Evolutionary conservation across 2,329 filamentous ascomycete genomes (phyloP), one percentile per base, ranked within the genome.

Genomic region (Bipolaris zeicola): DNA sequence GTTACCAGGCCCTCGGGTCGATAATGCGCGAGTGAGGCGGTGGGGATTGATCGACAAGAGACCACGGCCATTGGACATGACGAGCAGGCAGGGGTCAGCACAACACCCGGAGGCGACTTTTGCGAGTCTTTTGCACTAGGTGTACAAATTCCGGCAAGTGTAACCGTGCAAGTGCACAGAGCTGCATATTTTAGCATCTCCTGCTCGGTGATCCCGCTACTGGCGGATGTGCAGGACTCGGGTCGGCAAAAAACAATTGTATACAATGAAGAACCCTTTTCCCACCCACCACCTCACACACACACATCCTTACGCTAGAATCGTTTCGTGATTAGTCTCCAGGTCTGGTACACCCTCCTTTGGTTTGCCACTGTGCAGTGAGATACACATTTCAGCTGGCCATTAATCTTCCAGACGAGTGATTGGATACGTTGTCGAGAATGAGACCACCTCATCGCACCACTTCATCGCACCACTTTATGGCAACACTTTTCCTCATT

Each of bases 1-100:
- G 52, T 42, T 59, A 59, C 58, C 56, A 50, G 31, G 28, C 16
- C 38, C 20, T 31, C 44, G 58, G 56, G 28, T 59, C 58, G 46
- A 59, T 59, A 50, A 56, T 31, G 56, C 52, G 53, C 31, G 49
- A 53, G 33, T 61, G 49, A 59, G 49, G 56, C 45, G 36, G 34
- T 28, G 37, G 39, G 8, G 44, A 51, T 52, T 43, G 50, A 54
- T 50, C 41, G 50, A 46, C 34, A 16, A 50, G 22, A 37, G 14
- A 16, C 34, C 38, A 42, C 5, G 16, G 36, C 16, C 38, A 42
- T 47, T 26, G 42, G 26, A 28, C 7, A 26, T 31, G 43, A 42
- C 26, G 16, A 33, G 38, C 43, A 8, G 39, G 43, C 52, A 45
- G 38, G 52, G 52, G 39, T 47, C 22, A 14, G 46, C 42, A 58